These are phyloP conservation scores for Phaeosphaeria sp. DNA, from an alignment of 2,329 filamentous ascomycete genomes.

Conservation along the genomic window DNA sequence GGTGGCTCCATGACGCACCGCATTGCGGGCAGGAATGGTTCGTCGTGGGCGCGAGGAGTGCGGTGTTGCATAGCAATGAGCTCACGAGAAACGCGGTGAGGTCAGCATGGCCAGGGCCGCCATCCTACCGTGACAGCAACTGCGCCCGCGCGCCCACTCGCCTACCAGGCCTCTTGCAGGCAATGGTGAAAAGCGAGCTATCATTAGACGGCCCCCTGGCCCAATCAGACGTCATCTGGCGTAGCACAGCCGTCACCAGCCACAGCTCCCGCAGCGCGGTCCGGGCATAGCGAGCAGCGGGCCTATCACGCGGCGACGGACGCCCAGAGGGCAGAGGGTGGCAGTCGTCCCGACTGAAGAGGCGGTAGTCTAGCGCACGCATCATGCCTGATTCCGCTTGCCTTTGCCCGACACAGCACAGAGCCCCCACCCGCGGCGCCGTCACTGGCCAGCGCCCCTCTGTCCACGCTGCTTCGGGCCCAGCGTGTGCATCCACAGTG, in stretches of 20 bases:
- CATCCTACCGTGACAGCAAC: conserved; percentile 12
- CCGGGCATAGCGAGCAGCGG: conserved; percentile 30
- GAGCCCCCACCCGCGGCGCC: conserved; percentile 22
- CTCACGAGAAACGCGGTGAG: conserved; percentile 31
- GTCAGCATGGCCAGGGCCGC: conserved; percentile 24
- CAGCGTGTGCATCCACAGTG: conserved; percentile 27
- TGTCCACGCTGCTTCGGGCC: conserved; percentile 27
- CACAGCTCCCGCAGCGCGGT: conserved; percentile 21
- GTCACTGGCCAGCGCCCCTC: conserved; percentile 30
- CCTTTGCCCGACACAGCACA: conserved; percentile 32
- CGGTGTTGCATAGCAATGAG: conserved; percentile 13
- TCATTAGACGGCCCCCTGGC: conserved; percentile 16
- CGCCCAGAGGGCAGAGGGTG: conserved; percentile 25
- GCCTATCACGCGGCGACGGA: conserved; percentile 28
- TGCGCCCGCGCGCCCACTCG: conserved; percentile 23
- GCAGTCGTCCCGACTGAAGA: conserved; percentile 22
- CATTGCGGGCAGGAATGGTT: conserved; percentile 4
- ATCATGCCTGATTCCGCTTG: conserved; percentile 37
- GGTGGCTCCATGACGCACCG: conserved; percentile 20
- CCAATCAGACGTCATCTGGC: conserved; percentile 20
- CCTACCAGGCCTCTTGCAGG: conserved; percentile 22
- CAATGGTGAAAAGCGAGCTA: conserved; percentile 28
- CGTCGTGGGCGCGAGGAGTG: conserved; percentile 3
- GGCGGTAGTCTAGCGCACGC: conserved; percentile 39
- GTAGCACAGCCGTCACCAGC: conserved; percentile 37